These are phyloP conservation scores for Glycyrrhiza uralensis DNA, from an alignment of 306 rosid species.

Conservation along the genomic window DNA sequence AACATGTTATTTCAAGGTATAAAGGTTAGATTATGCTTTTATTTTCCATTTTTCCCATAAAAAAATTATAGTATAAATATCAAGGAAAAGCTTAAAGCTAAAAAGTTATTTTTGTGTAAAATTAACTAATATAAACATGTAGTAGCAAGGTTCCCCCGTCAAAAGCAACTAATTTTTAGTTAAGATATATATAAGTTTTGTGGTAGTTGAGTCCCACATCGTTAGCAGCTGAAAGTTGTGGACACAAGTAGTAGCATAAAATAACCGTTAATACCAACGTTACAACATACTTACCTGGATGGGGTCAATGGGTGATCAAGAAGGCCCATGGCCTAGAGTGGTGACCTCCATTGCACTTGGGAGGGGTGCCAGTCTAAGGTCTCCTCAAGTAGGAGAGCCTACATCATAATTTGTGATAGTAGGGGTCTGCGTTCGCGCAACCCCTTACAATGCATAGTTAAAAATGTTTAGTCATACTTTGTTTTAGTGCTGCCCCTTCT, in stretches of 20 bases:
- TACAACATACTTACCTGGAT: conserved; percentile 43
- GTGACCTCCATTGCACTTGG: conserved; percentile 52
- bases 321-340: conserved; percentile 41
- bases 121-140: background rate
- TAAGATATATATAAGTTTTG: too few species aligned
- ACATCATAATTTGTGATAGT: conserved; percentile 54
- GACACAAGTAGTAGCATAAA: background rate
- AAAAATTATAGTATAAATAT: too few species aligned
- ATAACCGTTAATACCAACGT: background rate
- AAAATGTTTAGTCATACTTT: too few species aligned
- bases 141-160: background rate
- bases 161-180: background rate
- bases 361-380: conserved; percentile 45
- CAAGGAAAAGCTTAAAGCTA: background rate
- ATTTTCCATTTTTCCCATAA: too few species aligned
- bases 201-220: conserved; percentile 5
- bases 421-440: conserved; percentile 67
- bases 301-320: conserved; percentile 34
- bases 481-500: too few species aligned
- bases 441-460: too few species aligned
- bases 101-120: background rate
- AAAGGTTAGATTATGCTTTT: too few species aligned
- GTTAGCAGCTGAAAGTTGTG: background rate
- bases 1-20: too few species aligned
- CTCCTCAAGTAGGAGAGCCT: conserved; percentile 44